phyloP scores from a whole-genome alignment of 164 flowering plant genomes.

The Vitis rotundifolia region DNA sequence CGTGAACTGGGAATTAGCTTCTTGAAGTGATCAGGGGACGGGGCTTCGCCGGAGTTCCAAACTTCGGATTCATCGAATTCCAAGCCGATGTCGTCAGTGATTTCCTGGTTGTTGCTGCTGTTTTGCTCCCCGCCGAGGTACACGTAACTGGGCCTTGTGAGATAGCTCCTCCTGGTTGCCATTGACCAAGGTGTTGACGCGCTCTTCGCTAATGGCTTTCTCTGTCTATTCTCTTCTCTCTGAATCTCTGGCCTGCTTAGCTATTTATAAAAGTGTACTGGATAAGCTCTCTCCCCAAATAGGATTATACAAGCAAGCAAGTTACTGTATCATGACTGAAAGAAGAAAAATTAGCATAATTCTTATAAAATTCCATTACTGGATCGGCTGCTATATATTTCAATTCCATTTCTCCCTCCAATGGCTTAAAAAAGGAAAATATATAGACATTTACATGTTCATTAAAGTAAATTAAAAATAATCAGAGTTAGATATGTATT shows the following conservation, averaged over 20 bases:
- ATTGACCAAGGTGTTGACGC: slow-evolving; percentile 10
- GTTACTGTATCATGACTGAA: too few species aligned
- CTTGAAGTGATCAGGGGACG: slow-evolving; percentile 5
- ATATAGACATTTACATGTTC: too few species aligned
- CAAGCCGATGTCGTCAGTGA: slow-evolving; percentile 7
- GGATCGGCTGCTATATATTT: too few species aligned
- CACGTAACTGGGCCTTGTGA: slow-evolving; percentile 13
- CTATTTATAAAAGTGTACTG: slow-evolving; percentile 17
- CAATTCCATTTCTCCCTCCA: too few species aligned
- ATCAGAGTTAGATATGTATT: too few species aligned
- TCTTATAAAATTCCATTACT: too few species aligned
- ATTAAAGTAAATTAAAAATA: too few species aligned
- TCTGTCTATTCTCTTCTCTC: neutral
- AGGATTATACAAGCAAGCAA: too few species aligned
- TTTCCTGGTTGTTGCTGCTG: neutral
- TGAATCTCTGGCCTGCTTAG: neutral
- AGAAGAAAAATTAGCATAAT: too few species aligned
- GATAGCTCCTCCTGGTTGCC: slow-evolving; percentile 31
- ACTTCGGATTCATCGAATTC: slow-evolving; percentile 40
- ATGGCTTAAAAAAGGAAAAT: too few species aligned
- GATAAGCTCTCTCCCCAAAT: slow-evolving; percentile 21
- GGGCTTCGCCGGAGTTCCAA: slow-evolving; percentile 5
- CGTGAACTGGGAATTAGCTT: slow-evolving; percentile 15
- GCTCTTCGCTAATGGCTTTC: neutral
- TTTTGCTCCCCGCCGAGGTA: neutral